Evolutionary conservation across 2,329 filamentous ascomycete species (phyloP), one percentile per base, ranked within the genome.

Genomic region (Cladosporium oxysporum): DNA sequence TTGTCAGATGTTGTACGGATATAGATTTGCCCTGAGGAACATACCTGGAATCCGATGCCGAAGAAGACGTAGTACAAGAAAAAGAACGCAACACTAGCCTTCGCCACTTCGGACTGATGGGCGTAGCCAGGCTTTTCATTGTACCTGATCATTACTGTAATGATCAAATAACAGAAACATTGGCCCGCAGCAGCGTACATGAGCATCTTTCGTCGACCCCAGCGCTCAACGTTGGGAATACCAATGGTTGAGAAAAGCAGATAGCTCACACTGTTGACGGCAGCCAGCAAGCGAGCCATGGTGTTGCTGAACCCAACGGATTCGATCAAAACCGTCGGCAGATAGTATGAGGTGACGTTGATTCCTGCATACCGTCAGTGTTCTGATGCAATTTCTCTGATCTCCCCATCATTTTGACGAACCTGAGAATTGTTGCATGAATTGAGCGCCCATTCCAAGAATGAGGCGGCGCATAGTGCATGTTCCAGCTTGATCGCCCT

Each of bases 151-250:
- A 82, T 79, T 16, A 84, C 76, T 0, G 83, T 84, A 70, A 86
- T 85, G 68, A 84, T 75, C 7, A 82, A 67, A 67, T 84, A 86
- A 69, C 82, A 85, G 60, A 84, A 76, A 65, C 78, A 81, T 74
- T 86, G 84, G 1, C 84, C 83, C 1, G 79, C 77, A 0, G 83
- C 82, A 1, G 83, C 82, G 71, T 83, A 87, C 73, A 88, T 81
- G 82, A 88, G 85, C 74, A 88, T 79, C 71, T 86, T 87, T 10
- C 86, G 79, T 5, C 86, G 81, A 21, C 86, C 86, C 68, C 83
- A 82, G 71, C 79, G 75, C 68, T 85, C 83, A 31, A 85, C 79
- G 61, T 81, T 79, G 0, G 79, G 77, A 14, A 84, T 82, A 1
- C 78, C 81, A 41, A 83, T 79, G 12, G 79, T 72, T 0, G 80